A percentile compares a stretch with the other conserved stretches of the same genome.
Evolutionary conservation across 768 basidiomycete species (phyloP).

Genomic region (Daedaleopsis sinensis): DNA sequence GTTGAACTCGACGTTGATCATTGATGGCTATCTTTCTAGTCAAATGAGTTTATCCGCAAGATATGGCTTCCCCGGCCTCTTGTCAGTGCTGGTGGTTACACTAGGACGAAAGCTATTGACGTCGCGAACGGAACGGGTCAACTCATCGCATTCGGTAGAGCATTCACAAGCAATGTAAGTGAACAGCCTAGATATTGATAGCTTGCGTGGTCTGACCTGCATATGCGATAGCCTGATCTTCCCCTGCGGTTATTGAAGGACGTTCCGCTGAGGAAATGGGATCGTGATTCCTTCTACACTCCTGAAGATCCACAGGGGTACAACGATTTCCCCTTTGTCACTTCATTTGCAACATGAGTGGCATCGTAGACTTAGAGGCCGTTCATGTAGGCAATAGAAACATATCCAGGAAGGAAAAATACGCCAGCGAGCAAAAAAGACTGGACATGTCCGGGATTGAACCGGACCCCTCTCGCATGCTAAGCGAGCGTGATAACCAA

Average conservation of each 20-base stretch:
- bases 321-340: slow-evolving; percentile 4
- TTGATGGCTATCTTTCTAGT: not conserved
- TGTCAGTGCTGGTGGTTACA: slow-evolving; percentile 24
- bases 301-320: slow-evolving; percentile 6
- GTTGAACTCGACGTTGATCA: too few species aligned
- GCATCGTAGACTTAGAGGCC: not conserved
- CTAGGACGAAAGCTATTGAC: slow-evolving; percentile 19
- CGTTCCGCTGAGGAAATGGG: slow-evolving; percentile 1
- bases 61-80: slow-evolving; percentile 22
- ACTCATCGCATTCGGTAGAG: slow-evolving; percentile 27
- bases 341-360: not conserved
- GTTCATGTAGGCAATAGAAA: not conserved
- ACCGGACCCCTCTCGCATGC: slow-evolving; percentile 2
- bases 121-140: slow-evolving; percentile 19
- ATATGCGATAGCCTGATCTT: slow-evolving; percentile 19
- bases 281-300: not conserved
- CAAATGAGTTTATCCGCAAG: slow-evolving; percentile 19
- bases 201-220: not conserved
- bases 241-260: slow-evolving; percentile 18
- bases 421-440: not conserved
- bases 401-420: too few species aligned
- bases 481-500: slow-evolving; percentile 2
- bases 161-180: slow-evolving; percentile 30
- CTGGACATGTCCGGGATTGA: not conserved
- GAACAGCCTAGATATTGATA: not conserved